phyloP scores from a whole-genome alignment of 2,329 filamentous ascomycete genomes.

The Claviceps sp. region DNA sequence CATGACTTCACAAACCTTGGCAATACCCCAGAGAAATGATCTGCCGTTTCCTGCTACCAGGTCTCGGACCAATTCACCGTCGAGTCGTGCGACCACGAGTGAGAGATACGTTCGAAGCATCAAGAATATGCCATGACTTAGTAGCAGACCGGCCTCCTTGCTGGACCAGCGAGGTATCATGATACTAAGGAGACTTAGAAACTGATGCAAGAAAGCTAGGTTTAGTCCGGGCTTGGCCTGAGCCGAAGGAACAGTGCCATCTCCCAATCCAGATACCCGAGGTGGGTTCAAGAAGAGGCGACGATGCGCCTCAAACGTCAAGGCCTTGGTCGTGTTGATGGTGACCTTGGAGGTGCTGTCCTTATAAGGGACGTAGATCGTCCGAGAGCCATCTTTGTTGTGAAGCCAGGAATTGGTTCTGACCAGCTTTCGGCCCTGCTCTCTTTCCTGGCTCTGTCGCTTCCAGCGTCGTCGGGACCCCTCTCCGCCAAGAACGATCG shows the following conservation, averaged over 20 bases:
- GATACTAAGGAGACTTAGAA: slow-evolving; percentile 88
- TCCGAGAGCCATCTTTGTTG: slow-evolving; percentile 88
- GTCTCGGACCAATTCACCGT: slow-evolving; percentile 92
- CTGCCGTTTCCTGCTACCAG: slow-evolving; percentile 89
- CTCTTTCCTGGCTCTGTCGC: slow-evolving; percentile 59
- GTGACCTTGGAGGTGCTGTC: slow-evolving; percentile 79
- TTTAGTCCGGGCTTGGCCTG: slow-evolving; percentile 92
- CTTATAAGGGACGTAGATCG: slow-evolving; percentile 90
- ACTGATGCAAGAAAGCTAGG: slow-evolving; percentile 91
- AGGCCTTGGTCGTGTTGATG: slow-evolving; percentile 77
- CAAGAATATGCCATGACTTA: slow-evolving; percentile 82
- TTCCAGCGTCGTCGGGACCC: slow-evolving; percentile 70
- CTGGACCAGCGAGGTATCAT: slow-evolving; percentile 94
- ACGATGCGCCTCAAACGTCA: slow-evolving; percentile 93
- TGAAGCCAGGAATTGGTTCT: slow-evolving; percentile 84
- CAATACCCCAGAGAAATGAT: slow-evolving; percentile 73
- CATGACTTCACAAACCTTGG: slow-evolving; percentile 42
- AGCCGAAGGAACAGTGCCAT: slow-evolving; percentile 66
- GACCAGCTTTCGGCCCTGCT: slow-evolving; percentile 69
- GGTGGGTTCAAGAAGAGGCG: slow-evolving; percentile 87
- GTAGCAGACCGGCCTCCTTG: slow-evolving; percentile 82
- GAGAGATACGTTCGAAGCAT: slow-evolving; percentile 90
- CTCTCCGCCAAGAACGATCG: slow-evolving; percentile 68
- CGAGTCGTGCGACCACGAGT: slow-evolving; percentile 78
- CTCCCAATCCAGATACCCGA: slow-evolving; percentile 61